Evolutionary conservation across 257 asterid genomes (phyloP).

Genomic region (Perilla frutescens): DNA sequence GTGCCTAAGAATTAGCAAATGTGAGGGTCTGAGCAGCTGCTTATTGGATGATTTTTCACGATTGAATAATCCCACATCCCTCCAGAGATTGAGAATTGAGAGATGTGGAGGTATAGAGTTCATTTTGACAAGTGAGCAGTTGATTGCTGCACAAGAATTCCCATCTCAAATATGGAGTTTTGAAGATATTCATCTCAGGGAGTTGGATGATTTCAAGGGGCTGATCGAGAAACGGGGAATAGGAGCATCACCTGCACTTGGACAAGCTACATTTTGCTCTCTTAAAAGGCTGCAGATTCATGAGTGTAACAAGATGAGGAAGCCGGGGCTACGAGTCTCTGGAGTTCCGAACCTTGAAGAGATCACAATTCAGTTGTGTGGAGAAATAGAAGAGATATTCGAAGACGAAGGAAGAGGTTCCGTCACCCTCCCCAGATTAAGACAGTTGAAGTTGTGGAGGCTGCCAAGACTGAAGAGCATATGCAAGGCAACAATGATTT

Average conservation of each 20-base stretch:
- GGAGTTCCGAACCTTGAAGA: neutral
- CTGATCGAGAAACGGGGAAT: neutral
- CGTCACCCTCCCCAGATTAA: neutral
- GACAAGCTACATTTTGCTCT: neutral
- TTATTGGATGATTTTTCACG: slow-evolving; percentile 14
- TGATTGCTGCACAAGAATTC: no score
- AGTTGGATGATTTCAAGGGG: neutral
- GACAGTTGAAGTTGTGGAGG: neutral
- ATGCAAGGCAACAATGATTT: neutral
- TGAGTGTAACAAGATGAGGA: neutral
- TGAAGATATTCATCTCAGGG: neutral
- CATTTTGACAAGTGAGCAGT: neutral
- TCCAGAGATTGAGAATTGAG: neutral
- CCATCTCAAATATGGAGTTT: neutral
- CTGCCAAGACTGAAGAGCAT: neutral
- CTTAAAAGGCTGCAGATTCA: neutral
- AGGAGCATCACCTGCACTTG: neutral
- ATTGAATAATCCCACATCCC: slow-evolving; percentile 12
- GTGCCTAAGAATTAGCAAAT: neutral
- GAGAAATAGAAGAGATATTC: neutral
- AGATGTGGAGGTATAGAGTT: slow-evolving; percentile 18
- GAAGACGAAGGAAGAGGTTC: neutral
- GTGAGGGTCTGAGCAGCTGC: slow-evolving; percentile 23
- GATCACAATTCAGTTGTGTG: neutral
- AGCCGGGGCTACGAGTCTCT: neutral